Conservation (phyloP, 371 early-diverging fungal genomes). For the Rhizopus delemar region DNA sequence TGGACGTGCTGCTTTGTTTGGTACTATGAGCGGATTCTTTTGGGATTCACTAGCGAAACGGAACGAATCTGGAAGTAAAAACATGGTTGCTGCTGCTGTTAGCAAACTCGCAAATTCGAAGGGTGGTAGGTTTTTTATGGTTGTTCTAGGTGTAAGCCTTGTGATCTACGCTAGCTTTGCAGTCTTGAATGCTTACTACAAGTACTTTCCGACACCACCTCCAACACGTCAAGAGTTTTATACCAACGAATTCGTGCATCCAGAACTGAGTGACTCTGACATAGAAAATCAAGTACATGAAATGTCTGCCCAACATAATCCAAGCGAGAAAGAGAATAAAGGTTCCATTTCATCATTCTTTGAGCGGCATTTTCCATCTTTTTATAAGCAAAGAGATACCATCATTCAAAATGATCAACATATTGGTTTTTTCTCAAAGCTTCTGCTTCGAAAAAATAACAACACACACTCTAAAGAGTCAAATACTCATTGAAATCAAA, state of each 20-base stretch:
- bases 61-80: conserved; percentile 37
- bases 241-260: conserved; percentile 20
- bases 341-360: neutral
- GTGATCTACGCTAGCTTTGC: conserved; percentile 50
- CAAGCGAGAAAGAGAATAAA: neutral
- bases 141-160: conserved; percentile 37
- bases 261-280: conserved; percentile 2
- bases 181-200: conserved; percentile 42
- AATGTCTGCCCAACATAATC: no score
- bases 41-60: conserved; percentile 44
- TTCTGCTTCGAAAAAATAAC: no score
- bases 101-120: conserved; percentile 30
- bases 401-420: no score
- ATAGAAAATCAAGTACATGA: neutral
- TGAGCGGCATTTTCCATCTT: no score
- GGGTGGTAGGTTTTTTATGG: conserved; percentile 47
- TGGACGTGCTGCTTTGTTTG: conserved; percentile 46
- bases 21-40: conserved; percentile 46
- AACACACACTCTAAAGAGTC: no score
- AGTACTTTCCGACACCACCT: conserved; percentile 53
- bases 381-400: no score
- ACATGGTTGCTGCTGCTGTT: conserved; percentile 44
- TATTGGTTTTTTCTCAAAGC: no score
- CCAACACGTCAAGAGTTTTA: conserved; percentile 37
- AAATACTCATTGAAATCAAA: no score